Evolutionary conservation across 1,284 basidiomycete genomes (phyloP).

Genomic region (Ustilago shanxiensis): DNA sequence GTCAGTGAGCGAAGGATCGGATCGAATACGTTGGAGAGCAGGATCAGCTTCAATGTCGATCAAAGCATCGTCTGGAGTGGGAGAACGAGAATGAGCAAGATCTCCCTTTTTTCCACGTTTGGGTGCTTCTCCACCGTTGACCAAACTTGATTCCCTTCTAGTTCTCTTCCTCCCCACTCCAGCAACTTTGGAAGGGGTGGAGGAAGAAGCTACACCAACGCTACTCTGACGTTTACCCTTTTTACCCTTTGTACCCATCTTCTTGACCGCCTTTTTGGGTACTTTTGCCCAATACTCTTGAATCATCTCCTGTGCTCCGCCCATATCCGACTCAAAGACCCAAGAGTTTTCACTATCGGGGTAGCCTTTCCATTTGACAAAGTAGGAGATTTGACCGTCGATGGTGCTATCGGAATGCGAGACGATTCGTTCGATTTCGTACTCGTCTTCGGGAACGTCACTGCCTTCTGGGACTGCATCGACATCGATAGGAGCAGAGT

Average conservation of each 20-base stretch:
- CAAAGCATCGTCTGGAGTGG: slow-evolving; percentile 11
- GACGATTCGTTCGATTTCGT: slow-evolving; percentile 58
- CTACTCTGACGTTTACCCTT: slow-evolving; percentile 26
- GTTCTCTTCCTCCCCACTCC: not conserved
- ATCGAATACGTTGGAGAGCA: slow-evolving; percentile 23
- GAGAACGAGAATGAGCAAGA: slow-evolving; percentile 12
- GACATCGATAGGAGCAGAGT: not conserved
- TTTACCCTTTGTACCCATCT: slow-evolving; percentile 30
- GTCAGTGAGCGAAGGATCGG: slow-evolving; percentile 22
- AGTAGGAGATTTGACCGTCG: slow-evolving; percentile 54
- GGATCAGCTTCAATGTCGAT: slow-evolving; percentile 21
- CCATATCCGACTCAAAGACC: slow-evolving; percentile 57
- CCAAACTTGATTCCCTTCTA: not conserved
- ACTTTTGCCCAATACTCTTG: slow-evolving; percentile 42
- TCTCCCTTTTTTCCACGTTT: not conserved
- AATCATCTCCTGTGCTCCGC: slow-evolving; percentile 53
- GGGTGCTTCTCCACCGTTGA: not conserved
- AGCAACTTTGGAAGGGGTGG: slow-evolving; percentile 2
- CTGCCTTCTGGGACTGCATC: slow-evolving; percentile 7
- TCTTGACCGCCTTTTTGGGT: slow-evolving; percentile 28
- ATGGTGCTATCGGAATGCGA: slow-evolving; percentile 29
- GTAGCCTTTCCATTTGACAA: slow-evolving; percentile 63
- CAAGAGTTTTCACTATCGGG: slow-evolving; percentile 49
- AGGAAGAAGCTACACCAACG: not conserved
- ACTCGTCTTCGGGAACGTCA: slow-evolving; percentile 49